A percentile compares a stretch with the other conserved stretches of the same genome.
Evolutionary conservation across 2,329 filamentous ascomycete genomes (phyloP).

Genomic region (Colletotrichum graminicola): DNA sequence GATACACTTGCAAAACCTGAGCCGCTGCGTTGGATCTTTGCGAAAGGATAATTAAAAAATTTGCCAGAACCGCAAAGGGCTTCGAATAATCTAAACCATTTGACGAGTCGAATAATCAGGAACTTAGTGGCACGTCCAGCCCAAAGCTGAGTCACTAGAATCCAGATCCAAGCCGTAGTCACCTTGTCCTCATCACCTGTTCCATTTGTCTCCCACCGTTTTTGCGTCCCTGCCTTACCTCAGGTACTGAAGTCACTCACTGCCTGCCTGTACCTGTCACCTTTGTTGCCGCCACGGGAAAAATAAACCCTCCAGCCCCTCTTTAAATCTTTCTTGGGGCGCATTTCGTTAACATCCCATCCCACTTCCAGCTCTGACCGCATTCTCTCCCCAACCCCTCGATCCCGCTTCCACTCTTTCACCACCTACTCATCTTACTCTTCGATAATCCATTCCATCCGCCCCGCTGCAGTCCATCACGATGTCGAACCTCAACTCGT

Average conservation of each 20-base stretch:
- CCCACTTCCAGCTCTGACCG: slow-evolving; percentile 39
- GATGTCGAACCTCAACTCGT: slow-evolving; percentile 94
- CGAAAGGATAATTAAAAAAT: background rate
- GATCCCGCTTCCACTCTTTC: slow-evolving; percentile 7
- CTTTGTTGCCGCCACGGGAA: slow-evolving; percentile 8
- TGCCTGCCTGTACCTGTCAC: background rate
- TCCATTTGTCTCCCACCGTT: background rate
- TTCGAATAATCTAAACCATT: background rate
- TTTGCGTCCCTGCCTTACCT: slow-evolving; percentile 1
- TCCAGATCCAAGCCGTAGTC: slow-evolving; percentile 1
- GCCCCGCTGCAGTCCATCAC: slow-evolving; percentile 45
- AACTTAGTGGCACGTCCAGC: slow-evolving; percentile 3
- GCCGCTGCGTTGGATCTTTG: slow-evolving; percentile 3
- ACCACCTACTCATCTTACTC: slow-evolving; percentile 4
- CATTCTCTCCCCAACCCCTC: slow-evolving; percentile 21
- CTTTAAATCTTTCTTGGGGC: slow-evolving; percentile 40
- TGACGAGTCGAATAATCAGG: background rate
- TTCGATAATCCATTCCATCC: slow-evolving; percentile 18
- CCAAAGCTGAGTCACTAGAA: slow-evolving; percentile 32
- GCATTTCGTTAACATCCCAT: slow-evolving; percentile 39
- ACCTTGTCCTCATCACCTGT: background rate
- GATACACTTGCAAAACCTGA: slow-evolving; percentile 23
- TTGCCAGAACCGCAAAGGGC: background rate
- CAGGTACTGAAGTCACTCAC: background rate
- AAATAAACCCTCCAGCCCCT: slow-evolving; percentile 39